Base-by-base conservation (phyloP, 352 stramenopile genomes). In the Globisporangium abappressorium region DNA sequence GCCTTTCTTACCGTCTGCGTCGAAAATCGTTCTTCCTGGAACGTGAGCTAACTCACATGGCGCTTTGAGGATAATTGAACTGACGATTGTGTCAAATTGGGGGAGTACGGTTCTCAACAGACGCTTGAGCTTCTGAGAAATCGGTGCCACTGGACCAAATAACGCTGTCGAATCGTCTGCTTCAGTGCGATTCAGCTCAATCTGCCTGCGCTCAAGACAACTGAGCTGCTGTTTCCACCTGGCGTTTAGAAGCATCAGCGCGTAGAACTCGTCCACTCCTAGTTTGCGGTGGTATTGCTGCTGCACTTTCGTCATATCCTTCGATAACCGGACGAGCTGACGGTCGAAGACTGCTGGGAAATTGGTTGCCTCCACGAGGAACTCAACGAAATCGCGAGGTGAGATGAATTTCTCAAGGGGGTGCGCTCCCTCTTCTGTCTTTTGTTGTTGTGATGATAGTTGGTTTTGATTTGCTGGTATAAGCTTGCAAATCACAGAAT, bases 41-140 rank as follows among this genome's bases (percentile, higher is more conserved):
- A 67, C 64, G 6, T 22, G 22, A 38, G 33, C 54, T 36, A 54
- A 18, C 6, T 26, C 49, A 24, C 34, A 41, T 33, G 22, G 54
- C 5, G 43, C 33, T 26, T 49, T 24, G 4, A 57, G 70, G 56
- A 11, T 47, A 58, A 28, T 70, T 49, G 43, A 60, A 67, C 26
- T 64, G 57, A 62, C n/a, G 51, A 38, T 57, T 53, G 20, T 69
- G 70, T 64, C 58, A 8, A 2, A 28, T 69, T 54, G 70, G 53
- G 28, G 70, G 5, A 74, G n/a, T 28, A 47, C 43, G 2, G 63
- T 68, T 15, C 49, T 70, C 24, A 79, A 51, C 11, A 76, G 51
- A 28, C 65, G 59, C 36, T 74, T 66, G 12, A 79, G 49, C 15
- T 66, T 55, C 26, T 74, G 72, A 9, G 59, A 22, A 30, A 59